Percentiles rank a stretch among this genome's conserved stretches.
These are phyloP conservation scores for Exophiala viscosa DNA, from an alignment of 2,329 filamentous ascomycete genomes.

Conservation along the genomic window DNA sequence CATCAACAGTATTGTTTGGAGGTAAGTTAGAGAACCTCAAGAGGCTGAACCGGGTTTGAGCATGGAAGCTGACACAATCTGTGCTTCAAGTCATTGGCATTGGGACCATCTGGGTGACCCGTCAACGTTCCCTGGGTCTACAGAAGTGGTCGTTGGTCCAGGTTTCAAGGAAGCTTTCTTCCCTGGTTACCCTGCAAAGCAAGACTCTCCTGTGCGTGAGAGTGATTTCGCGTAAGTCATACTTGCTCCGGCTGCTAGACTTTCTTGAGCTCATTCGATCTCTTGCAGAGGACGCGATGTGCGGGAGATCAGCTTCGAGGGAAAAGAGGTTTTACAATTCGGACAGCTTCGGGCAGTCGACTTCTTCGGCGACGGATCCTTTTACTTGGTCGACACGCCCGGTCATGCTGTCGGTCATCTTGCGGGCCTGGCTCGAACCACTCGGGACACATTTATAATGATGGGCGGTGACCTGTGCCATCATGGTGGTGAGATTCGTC, in stretches of 20 bases:
- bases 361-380: constrained; percentile 39
- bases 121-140: constrained; percentile 43
- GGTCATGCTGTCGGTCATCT: constrained; percentile 48
- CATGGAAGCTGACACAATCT: too few relatives aligned
- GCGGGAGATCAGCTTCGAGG: constrained; percentile 12
- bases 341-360: constrained; percentile 40
- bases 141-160: constrained; percentile 51
- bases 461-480: constrained; percentile 51
- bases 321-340: constrained; percentile 27
- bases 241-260: neutral
- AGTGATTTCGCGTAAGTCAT: constrained; percentile 29
- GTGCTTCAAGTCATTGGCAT: constrained; percentile 26
- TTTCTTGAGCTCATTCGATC: neutral
- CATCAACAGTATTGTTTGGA: constrained; percentile 20
- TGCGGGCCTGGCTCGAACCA: constrained; percentile 46
- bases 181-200: constrained; percentile 46
- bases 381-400: constrained; percentile 46
- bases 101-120: constrained; percentile 51
- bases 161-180: constrained; percentile 47
- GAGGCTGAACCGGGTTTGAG: too few relatives aligned
- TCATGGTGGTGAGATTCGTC: constrained; percentile 35
- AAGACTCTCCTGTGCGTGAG: constrained; percentile 35
- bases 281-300: constrained; percentile 23
- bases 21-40: constrained; percentile 3
- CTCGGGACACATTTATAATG: constrained; percentile 29